Evolutionary conservation across 2,329 filamentous ascomycete species (phyloP).

Genomic region (Emergomyces pasteurianus): DNA sequence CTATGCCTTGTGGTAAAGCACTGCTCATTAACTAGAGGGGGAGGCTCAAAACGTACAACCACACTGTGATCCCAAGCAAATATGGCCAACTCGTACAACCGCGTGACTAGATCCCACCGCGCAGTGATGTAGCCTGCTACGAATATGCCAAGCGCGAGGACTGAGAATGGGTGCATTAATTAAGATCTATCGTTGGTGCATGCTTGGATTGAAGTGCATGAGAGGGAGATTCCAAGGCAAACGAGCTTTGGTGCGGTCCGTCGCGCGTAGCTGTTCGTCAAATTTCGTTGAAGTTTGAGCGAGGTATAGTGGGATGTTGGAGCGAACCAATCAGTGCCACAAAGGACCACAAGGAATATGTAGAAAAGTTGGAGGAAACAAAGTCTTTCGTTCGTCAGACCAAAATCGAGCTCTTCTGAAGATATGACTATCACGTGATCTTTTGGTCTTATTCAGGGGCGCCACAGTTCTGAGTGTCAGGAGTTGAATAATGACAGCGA

Average conservation of each 20-base stretch:
- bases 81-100: constrained; percentile 89
- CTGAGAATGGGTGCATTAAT: constrained; percentile 92
- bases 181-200: constrained; percentile 20
- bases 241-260: background rate
- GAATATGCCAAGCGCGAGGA: constrained; percentile 94
- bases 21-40: background rate
- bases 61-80: constrained; percentile 99
- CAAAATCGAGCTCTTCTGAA: background rate
- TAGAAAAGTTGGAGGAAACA: background rate
- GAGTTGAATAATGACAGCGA: background rate
- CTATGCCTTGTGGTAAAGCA: background rate
- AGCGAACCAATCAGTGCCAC: background rate
- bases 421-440: background rate
- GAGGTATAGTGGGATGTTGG: background rate
- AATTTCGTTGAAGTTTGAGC: background rate
- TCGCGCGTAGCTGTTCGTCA: background rate
- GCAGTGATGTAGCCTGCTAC: constrained; percentile 99
- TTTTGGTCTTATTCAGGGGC: background rate
- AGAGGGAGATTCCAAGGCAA: background rate
- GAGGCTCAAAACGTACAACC: constrained; percentile 50
- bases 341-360: background rate
- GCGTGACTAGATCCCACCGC: constrained; percentile 94
- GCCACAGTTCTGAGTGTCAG: background rate
- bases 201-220: constrained; percentile 13
- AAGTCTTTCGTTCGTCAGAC: background rate